A percentile compares a stretch with the other conserved stretches of the same genome.
These are phyloP conservation scores for Nyssa sinensis DNA, from an alignment of 148 eudicot genomes.

Conservation along the genomic window DNA sequence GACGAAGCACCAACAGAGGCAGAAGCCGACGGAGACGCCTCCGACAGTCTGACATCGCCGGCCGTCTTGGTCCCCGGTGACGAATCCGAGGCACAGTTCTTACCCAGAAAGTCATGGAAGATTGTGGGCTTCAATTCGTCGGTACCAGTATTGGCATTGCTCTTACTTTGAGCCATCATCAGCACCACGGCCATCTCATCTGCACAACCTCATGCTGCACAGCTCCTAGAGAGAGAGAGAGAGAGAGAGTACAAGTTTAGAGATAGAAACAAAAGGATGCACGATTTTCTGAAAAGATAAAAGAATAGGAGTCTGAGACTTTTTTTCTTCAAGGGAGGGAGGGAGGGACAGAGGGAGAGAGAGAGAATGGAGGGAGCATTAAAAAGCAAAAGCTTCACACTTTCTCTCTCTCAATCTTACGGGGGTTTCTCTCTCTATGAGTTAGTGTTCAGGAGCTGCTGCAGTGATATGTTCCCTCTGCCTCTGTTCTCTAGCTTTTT, in stretches of 20 bases:
- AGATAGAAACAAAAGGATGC: slow-evolving; percentile 18
- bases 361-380: slow-evolving; percentile 31
- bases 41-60: slow-evolving; percentile 25
- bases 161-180: slow-evolving; percentile 31
- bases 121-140: slow-evolving; percentile 36
- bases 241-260: not conserved
- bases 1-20: slow-evolving; percentile 33
- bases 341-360: too few relatives aligned
- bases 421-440: not conserved
- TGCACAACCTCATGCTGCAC: slow-evolving; percentile 14
- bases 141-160: slow-evolving; percentile 15
- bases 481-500: slow-evolving; percentile 4
- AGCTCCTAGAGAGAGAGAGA: too few relatives aligned
- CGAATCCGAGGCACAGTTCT: slow-evolving; percentile 29
- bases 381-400: slow-evolving; percentile 40
- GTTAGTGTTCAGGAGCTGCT: not conserved
- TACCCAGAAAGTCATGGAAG: slow-evolving; percentile 63
- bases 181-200: slow-evolving; percentile 28
- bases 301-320: not conserved
- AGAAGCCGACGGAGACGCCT: slow-evolving; percentile 36
- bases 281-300: slow-evolving; percentile 38
- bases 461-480: not conserved
- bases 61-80: slow-evolving; percentile 17
- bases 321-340: too few relatives aligned
- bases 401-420: slow-evolving; percentile 12